phyloP scores from a whole-genome alignment of 768 basidiomycete genomes.

The Tremella mesenterica region DNA sequence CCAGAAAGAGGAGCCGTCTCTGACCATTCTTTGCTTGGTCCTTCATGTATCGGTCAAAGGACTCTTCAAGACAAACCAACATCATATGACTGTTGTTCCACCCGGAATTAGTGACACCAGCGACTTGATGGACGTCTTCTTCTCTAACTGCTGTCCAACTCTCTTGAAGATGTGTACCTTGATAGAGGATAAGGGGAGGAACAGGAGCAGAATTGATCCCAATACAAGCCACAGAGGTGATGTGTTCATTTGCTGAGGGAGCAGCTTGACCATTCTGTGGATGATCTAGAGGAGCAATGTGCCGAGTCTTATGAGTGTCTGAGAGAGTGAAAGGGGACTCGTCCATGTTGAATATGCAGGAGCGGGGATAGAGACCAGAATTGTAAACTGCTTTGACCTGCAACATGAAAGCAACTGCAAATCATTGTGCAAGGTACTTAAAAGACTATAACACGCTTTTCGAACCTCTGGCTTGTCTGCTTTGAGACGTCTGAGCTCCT shows the following conservation, averaged over 20 bases:
- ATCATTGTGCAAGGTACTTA: not conserved
- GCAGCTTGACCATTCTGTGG: not conserved
- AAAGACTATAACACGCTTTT: not conserved
- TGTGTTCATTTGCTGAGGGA: slow-evolving; percentile 2
- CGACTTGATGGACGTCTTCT: not conserved
- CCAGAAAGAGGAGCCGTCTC: too few species aligned
- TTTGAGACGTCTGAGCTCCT: not conserved
- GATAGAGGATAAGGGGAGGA: slow-evolving; percentile 11
- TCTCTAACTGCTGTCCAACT: slow-evolving; percentile 1
- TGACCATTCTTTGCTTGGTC: not conserved
- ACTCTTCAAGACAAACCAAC: slow-evolving; percentile 2
- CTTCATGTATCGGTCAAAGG: slow-evolving; percentile 8
- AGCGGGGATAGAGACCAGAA: not conserved
- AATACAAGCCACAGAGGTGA: slow-evolving; percentile 4
- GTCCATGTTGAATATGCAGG: not conserved
- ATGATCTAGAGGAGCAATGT: not conserved
- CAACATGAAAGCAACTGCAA: not conserved
- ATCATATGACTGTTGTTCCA: slow-evolving; percentile 2
- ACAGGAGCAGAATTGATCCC: slow-evolving; percentile 1
- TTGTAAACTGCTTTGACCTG: too few species aligned
- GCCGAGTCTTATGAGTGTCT: not conserved
- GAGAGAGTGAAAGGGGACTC: not conserved
- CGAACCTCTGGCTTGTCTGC: not conserved
- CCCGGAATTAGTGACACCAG: slow-evolving; percentile 2
- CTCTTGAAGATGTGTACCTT: slow-evolving; percentile 3